Evolutionary conservation across 257 asterid species (phyloP), one percentile per base, ranked within the genome.

Genomic region (Apocynum venetum): DNA sequence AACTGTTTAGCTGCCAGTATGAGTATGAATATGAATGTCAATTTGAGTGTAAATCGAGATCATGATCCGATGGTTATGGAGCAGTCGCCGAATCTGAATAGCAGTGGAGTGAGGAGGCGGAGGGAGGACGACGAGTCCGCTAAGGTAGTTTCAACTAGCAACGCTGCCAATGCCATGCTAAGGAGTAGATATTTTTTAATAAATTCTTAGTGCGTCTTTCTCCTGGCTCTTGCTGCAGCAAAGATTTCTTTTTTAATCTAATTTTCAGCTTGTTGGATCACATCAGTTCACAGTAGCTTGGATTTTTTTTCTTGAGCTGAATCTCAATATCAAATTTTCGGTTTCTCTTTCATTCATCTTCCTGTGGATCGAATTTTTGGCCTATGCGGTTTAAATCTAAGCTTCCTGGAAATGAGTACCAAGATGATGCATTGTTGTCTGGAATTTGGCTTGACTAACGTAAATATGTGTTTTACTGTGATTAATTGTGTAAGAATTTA

Each of bases 81-180:
- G 73, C 85, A 79, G 81, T 47, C 68, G n/a, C 72, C 79, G 41
- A 76, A 10, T 61, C 68, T 71, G 38, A 74, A 60, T 63, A 74
- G 56, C 55, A 61, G 61, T 55, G 51, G 79, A 56, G 80, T 69
- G 12, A 76, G 83, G 83, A 76, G 79, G 80, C 78, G 82, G 4
- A 65, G 85, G 12, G 82, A 84, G 52, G 85, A 82, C 25, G 88
- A 84, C 35, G 86, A 85, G 35, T 68, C 82, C 4, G 77, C 77
- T 41, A 79, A 76, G 12, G 82, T 82, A 52, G 84, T 75, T 81
- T 85, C 87, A 43, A 83, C 82, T 71, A 83, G 85, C 49, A 68
- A 63, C 31, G 80, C 59, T 70, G 82, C 76, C 80, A 83, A 76
- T 80, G 79, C 43, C 64, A 60, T 49, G 89, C 83, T 82, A 85